Conservation (phyloP, 768 basidiomycete species). For the Suillus occidentalis region DNA sequence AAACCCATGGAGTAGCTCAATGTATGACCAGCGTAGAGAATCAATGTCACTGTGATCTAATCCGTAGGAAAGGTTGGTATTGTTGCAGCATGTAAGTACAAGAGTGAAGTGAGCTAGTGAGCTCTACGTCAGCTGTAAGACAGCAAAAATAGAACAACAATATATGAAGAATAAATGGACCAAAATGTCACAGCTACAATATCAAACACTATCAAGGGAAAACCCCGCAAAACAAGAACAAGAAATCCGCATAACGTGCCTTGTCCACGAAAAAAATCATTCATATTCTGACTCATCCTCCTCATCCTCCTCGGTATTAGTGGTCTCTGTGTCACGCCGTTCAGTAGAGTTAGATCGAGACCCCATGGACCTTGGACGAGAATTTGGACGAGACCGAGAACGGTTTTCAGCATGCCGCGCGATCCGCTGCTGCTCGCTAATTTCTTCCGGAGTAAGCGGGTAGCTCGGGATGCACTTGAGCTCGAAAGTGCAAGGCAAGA, state of each 20-base stretch:
- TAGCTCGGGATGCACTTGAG: conserved; percentile 50
- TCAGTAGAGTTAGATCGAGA: conserved; percentile 7
- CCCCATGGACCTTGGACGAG: conserved; percentile 3
- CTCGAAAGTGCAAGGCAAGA: conserved; percentile 59
- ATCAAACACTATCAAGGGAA: not conserved
- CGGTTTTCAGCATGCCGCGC: conserved; percentile 19
- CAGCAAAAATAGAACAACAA: not conserved
- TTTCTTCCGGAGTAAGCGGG: conserved; percentile 50
- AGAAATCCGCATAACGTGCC: not conserved
- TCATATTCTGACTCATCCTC: conserved; percentile 16
- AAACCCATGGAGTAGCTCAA: not conserved
- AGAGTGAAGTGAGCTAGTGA: not conserved
- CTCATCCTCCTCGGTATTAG: conserved; percentile 8
- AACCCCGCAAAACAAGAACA: not conserved
- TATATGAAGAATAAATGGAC: not conserved
- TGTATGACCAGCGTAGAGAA: not conserved
- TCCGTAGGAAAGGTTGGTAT: not conserved
- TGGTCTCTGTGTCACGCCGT: not conserved
- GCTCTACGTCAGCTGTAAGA: not conserved
- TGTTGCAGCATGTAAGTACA: not conserved
- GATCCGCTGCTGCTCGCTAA: conserved; percentile 42
- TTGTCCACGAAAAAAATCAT: not conserved
- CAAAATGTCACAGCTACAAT: not conserved
- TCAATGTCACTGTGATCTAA: not conserved
- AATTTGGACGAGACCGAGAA: conserved; percentile 5